Base-by-base conservation (phyloP, 257 asterid genomes). In the Rhazya stricta region DNA sequence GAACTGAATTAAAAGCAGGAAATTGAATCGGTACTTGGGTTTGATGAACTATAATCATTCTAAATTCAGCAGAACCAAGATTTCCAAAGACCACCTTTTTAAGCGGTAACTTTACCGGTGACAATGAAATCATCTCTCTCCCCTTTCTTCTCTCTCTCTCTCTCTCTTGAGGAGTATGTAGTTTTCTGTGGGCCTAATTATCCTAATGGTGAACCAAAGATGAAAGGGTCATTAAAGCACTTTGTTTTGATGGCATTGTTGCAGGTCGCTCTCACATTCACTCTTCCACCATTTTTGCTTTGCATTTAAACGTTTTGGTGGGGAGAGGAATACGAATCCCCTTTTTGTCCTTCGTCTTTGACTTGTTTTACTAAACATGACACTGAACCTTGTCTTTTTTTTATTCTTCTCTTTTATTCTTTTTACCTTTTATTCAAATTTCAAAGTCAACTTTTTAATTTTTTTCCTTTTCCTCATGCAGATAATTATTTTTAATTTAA, bases 261-360 rank as follows among this genome's bases (percentile, higher is more conserved):
- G 80, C 73, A 76, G 74, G 84, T 80, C 84, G 77, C 76, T 74
- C 15, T 83, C 86, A n/a, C n/a, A 74, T 50, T 74, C 72, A 54
- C 78, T 29, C 56, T 21, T 13, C 42, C 36, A 41, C 21, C 23
- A 9, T 18, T 63, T 36, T 18, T 7, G 71, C 53, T 57, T 80
- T 27, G 80, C 86, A 77, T 83, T 80, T 80, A 80, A 83, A 80
- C 78, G 80, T 77, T 74, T 65, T 77, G 84, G 80, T 74, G 69
- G 69, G 69, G 74, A 58, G 71, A 46, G 46, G 27, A 36, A 16
- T 9, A 0, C 3, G 9, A 57, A 50, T 50, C 76, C 74, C 84
- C 5, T 0, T 54, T n/a, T 39, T 76, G 30, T 8, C 84, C 75
- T 76, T 4, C 53, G 23, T 27, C 4, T 9, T 67, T 16, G 66